Conservation (phyloP, 2,329 filamentous ascomycete species). For the Cadophora luteo-olivacea region DNA sequence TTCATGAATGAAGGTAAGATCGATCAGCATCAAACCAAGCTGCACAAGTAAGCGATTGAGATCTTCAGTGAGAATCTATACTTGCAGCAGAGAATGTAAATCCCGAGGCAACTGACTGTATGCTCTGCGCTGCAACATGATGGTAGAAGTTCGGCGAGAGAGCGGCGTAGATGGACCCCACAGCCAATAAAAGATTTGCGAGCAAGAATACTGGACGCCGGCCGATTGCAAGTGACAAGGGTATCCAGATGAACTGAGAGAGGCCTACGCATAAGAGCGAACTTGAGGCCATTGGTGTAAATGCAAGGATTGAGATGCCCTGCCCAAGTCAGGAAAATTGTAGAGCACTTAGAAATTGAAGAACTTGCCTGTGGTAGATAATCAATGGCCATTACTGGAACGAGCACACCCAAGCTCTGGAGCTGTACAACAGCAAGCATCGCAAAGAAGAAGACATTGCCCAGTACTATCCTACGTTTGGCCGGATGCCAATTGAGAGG, state of each 20-base stretch:
- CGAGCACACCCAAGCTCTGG: constrained; percentile 38
- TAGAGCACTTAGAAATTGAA: neutral
- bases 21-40: constrained; percentile 47
- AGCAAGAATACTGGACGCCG: constrained; percentile 47
- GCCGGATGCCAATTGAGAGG: constrained; percentile 42
- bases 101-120: constrained; percentile 45
- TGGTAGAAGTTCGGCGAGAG: constrained; percentile 40
- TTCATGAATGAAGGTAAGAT: constrained; percentile 49
- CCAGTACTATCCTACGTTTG: constrained; percentile 34
- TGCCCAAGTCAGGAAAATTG: constrained; percentile 23
- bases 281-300: constrained; percentile 39
- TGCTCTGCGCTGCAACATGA: constrained; percentile 42
- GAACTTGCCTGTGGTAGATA: constrained; percentile 34
- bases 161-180: constrained; percentile 42
- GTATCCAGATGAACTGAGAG: constrained; percentile 48
- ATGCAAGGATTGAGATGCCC: constrained; percentile 38
- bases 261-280: constrained; percentile 46
- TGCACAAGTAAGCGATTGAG: constrained; percentile 26
- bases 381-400: constrained; percentile 31
- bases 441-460: constrained; percentile 33
- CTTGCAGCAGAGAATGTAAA: constrained; percentile 44
- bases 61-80: neutral
- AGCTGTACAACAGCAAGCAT: constrained; percentile 36
- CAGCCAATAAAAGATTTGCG: constrained; percentile 40
- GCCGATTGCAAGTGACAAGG: constrained; percentile 47